These are phyloP conservation scores for Lagenidium giganteum DNA, from an alignment of 352 stramenopile species.

Conservation along the genomic window DNA sequence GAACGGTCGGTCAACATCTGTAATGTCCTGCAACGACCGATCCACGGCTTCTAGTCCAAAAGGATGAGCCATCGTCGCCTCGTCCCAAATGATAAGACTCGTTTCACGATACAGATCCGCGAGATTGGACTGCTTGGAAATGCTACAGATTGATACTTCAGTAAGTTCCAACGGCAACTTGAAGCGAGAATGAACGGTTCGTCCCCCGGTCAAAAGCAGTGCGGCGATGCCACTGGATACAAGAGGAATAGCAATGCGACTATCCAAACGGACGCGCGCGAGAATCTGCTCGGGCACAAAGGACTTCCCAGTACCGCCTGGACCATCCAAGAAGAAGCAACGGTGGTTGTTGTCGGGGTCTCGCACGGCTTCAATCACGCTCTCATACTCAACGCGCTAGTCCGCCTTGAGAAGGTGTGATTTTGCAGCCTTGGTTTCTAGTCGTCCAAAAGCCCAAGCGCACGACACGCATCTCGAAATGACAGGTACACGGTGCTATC, in stretches of 20 bases:
- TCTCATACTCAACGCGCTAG: too few relatives aligned
- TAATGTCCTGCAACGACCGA: background rate
- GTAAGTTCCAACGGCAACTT: slow-evolving; percentile 14
- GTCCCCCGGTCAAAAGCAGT: slow-evolving; percentile 15
- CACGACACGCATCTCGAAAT: too few relatives aligned
- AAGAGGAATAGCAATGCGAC: slow-evolving; percentile 11
- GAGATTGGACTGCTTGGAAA: background rate
- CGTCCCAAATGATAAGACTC: slow-evolving; percentile 4
- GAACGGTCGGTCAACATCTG: background rate
- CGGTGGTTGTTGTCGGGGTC: too few relatives aligned
- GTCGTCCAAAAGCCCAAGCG: too few relatives aligned
- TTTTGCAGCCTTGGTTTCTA: too few relatives aligned
- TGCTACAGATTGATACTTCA: slow-evolving; percentile 4
- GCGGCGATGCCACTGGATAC: slow-evolving; percentile 26
- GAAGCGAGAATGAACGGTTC: slow-evolving; percentile 25
- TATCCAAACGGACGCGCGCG: slow-evolving; percentile 6
- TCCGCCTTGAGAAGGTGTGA: too few relatives aligned
- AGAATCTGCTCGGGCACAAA: slow-evolving; percentile 8
- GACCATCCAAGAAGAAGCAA: slow-evolving; percentile 10
- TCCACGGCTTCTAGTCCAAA: slow-evolving; percentile 4
- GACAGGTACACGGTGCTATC: too few relatives aligned
- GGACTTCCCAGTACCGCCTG: slow-evolving; percentile 7
- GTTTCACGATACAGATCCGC: background rate
- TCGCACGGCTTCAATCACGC: too few relatives aligned
- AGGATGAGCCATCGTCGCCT: slow-evolving; percentile 5